A percentile compares a stretch with the other conserved stretches of the same genome.
Conservation (phyloP, 164 flowering plant genomes). For the Echeveria elegans region DNA sequence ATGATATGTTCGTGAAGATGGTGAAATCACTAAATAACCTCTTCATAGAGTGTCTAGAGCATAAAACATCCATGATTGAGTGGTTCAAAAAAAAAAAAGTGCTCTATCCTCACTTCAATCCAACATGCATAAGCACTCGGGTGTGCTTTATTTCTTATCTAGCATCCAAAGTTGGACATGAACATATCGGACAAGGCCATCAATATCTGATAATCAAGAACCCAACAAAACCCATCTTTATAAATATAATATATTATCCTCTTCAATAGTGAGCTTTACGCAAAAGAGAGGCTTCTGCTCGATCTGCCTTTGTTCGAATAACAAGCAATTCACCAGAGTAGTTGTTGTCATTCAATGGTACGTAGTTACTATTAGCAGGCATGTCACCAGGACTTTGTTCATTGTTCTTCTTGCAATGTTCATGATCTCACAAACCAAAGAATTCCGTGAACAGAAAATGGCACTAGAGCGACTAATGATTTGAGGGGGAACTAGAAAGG, state of each 20-base stretch:
- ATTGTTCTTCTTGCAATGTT: too few species aligned
- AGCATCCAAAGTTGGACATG: neutral
- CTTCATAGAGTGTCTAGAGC: neutral
- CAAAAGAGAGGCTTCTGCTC: neutral
- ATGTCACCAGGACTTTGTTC: too few species aligned
- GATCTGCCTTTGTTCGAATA: neutral
- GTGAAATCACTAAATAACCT: neutral
- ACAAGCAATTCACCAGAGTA: neutral
- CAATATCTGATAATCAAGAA: neutral
- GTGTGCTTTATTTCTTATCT: neutral
- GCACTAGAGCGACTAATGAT: too few species aligned
- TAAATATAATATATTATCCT: neutral
- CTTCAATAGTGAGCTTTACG: neutral
- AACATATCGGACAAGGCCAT: neutral
- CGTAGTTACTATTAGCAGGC: too few species aligned
- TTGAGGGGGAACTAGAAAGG: neutral
- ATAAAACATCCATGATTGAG: neutral
- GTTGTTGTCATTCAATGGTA: neutral
- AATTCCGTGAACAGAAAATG: too few species aligned
- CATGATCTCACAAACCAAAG: too few species aligned
- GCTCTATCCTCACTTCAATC: too few species aligned
- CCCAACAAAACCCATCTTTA: constrained; percentile 5
- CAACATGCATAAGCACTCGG: constrained; percentile 2
- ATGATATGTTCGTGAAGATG: neutral
- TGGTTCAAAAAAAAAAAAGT: neutral